phyloP scores from a whole-genome alignment of 2,329 filamentous ascomycete genomes.

The Bipolaris sorokiniana region DNA sequence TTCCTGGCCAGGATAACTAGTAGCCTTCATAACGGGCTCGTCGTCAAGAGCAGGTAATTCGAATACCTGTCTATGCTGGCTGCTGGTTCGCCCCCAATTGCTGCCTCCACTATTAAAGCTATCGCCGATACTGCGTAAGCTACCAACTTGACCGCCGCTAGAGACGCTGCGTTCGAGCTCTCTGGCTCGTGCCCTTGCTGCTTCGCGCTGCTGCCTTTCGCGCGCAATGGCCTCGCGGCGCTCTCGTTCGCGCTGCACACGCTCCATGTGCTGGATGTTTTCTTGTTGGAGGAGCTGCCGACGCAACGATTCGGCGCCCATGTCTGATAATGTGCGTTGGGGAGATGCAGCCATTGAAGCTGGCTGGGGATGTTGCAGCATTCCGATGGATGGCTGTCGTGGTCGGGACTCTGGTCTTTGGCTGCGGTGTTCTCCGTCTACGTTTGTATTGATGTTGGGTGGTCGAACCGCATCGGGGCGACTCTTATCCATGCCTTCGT shows the following conservation, averaged over 20 bases:
- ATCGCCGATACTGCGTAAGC: conserved; percentile 39
- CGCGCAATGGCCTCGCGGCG: conserved; percentile 35
- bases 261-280: conserved; percentile 42
- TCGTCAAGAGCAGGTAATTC: conserved; percentile 50
- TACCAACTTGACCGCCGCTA: conserved; percentile 40
- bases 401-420: conserved; percentile 30
- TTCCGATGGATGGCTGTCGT: conserved; percentile 41
- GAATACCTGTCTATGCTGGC: conserved; percentile 34
- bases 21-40: conserved; percentile 66
- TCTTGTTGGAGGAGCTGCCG: conserved; percentile 44
- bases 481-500: conserved; percentile 43
- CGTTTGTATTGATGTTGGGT: conserved; percentile 39
- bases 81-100: conserved; percentile 39
- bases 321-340: conserved; percentile 43
- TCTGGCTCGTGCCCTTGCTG: conserved; percentile 39
- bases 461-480: conserved; percentile 36
- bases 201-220: conserved; percentile 37
- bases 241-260: conserved; percentile 36
- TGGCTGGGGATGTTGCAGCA: conserved; percentile 49
- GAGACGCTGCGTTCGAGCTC: conserved; percentile 46
- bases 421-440: conserved; percentile 15
- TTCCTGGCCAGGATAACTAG: conserved; percentile 73
- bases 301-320: conserved; percentile 46
- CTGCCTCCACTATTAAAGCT: conserved; percentile 30
- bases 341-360: conserved; percentile 49